Evolutionary conservation across 108 stramenopile genomes (phyloP).

Genomic region (Cyclotella sp.): DNA sequence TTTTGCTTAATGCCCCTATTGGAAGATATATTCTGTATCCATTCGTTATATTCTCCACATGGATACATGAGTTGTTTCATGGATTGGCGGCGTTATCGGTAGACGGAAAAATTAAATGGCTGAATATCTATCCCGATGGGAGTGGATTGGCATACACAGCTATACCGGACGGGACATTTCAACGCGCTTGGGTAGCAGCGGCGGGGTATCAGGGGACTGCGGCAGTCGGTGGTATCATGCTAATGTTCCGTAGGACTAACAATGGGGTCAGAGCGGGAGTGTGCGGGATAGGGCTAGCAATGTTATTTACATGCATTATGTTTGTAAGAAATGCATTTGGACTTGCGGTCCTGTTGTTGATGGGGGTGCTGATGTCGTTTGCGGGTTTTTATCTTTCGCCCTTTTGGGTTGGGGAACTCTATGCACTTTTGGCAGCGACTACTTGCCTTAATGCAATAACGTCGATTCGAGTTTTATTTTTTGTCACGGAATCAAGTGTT

Average conservation of each 20-base stretch:
- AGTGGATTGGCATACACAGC: slow-evolving; percentile 61
- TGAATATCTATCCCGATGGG: slow-evolving; percentile 65
- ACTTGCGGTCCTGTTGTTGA: slow-evolving; percentile 38
- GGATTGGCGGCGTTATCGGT: slow-evolving; percentile 51
- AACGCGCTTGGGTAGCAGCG: slow-evolving; percentile 55
- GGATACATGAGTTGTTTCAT: slow-evolving; percentile 76
- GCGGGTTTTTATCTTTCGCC: slow-evolving; percentile 25
- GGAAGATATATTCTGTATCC: slow-evolving; percentile 61
- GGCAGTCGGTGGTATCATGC: slow-evolving; percentile 58
- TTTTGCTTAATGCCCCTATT: slow-evolving; percentile 54
- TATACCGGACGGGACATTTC: slow-evolving; percentile 30
- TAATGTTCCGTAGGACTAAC: slow-evolving; percentile 62
- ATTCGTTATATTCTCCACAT: slow-evolving; percentile 66
- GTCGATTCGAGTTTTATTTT: slow-evolving; percentile 28
- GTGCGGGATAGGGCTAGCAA: slow-evolving; percentile 50
- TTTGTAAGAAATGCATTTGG: slow-evolving; percentile 66
- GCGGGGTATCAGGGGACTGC: slow-evolving; percentile 72
- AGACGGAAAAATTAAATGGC: slow-evolving; percentile 20
- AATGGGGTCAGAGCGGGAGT: slow-evolving; percentile 60
- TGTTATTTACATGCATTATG: slow-evolving; percentile 56
- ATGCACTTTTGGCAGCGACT: slow-evolving; percentile 43
- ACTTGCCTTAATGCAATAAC: slow-evolving; percentile 45
- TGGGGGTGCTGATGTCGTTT: slow-evolving; percentile 24
- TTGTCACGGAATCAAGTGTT: slow-evolving; percentile 38
- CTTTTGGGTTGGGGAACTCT: slow-evolving; percentile 40